Base-by-base conservation (phyloP, 2,329 filamentous ascomycete species). In the Aureobasidium sp. region DNA sequence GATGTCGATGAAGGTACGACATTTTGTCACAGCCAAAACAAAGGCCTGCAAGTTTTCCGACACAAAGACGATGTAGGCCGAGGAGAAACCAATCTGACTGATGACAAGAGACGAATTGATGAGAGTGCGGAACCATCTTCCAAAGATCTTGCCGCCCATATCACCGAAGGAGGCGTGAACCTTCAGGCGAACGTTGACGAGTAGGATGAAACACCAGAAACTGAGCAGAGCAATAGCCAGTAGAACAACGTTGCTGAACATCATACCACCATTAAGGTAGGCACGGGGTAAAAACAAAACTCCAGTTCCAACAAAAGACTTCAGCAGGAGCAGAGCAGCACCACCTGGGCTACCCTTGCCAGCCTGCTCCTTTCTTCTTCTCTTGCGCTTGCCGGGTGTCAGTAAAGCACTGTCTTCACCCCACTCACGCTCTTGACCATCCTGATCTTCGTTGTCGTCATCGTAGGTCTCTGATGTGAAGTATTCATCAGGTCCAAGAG, bases 91-190 rank as follows among this genome's bases (percentile, higher is more conserved):
- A 65, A 97, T 85, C 76, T 99, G 94, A 70, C 92, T 96, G 71
- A 97, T 83, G 61, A 99, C 93, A 67, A 99, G 95, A 5, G 94
- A 97, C 27, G 82, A 81, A 64, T 99, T 84, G 71, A 99, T 97
- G 69, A 95, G 78, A 64, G 83, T 87, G 64, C 92, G 85, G 88
- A 99, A 89, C 83, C 89, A 92, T 67, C 87, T 89, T 65, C 94
- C 94, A 73, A 94, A 99, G 17, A 99, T 82, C 51, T 90, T 86
- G 53, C 90, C 92, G 59, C 95, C 94, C 77, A 99, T 96, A 71
- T 97, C 94, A 74, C 94, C 94, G 76, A 97, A 99, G 0, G 94
- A 97, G n/a, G 90, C 92, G 53, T 92, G 88, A 32, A 97, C 84
- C 71, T 85, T 88, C 53, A 96, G 79, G 37, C 94, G 88, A 1